Base-by-base conservation (phyloP, 179 eudicot genomes). In the Sideroxylon spinosum region DNA sequence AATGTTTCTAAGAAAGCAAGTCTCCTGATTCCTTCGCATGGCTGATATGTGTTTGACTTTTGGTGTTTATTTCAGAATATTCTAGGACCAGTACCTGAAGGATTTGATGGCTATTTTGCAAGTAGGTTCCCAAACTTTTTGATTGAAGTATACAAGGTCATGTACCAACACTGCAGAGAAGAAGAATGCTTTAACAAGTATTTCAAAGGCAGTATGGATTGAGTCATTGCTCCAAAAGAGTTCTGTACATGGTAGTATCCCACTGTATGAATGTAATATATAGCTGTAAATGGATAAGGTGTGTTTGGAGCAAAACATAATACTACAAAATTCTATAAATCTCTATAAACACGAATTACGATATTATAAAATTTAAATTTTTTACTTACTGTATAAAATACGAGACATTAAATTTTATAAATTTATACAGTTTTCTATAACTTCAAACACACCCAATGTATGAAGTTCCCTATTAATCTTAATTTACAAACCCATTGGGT, bases 1-100 rank as follows among this genome's bases (percentile, higher is more conserved):
- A 60, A 74, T 44, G 55, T 28, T 29, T 25, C 16, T 22, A 16
- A 16, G n/a, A 66, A 28, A 7, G n/a, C 22, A 22, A 17, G 37
- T 75, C 37, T 7, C 3, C 28, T 19, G 4, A 11, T 11, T 74
- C 29, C 76, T 25, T 22, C 12, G 26, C 23, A 19, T 19, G 7
- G 72, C 52, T 22, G 74, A 77, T 32, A 29, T 3, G 56, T 37
- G 66, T 68, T 77, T 48, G 11, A 55, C 69, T 52, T 25, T 7
- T 37, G 68, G 22, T 59, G 29, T 63, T 74, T 82, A 37, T 85
- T 67, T 81, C 93, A 94, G 98, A 89, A 86, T 49, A 83, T 93
- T 59, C 80, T 94, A 48, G 98, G 98, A 79, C 17, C 90, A 0
- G 89, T 93, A 11, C 98, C 98, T 16, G 97, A 94, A 86, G 98